Base-by-base conservation (phyloP, 2,329 filamentous ascomycete species). In the Daldinia eschscholtzii region DNA sequence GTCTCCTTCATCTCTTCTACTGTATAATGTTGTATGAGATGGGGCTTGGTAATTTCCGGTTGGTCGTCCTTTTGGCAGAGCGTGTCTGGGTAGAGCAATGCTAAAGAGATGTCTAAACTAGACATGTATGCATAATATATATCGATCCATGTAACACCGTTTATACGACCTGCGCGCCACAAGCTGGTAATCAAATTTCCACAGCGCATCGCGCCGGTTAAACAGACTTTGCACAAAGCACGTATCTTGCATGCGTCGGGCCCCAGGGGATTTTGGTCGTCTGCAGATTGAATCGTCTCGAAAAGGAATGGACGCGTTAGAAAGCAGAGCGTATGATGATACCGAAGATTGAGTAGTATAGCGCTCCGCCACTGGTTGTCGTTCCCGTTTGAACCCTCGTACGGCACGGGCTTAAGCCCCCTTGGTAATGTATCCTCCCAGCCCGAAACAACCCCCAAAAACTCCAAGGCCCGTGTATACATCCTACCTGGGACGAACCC, bases 241-340 rank as follows among this genome's bases (percentile, higher is more conserved):
- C 61, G 64, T 35, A 74, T 67, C 15, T 64, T 67, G n/a, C n/a
- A 28, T 7, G 55, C 70, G 18, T 75, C 73, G 6, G 68, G 59
- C 2, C 70, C 72, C 2, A 74, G 64, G 6, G 62, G 33, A 1
- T 55, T 9, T 2, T 57, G 66, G 18, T 56, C 64, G n/a, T 63
- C 52, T 6, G 20, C 41, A 9, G 71, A 70, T 30, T 72, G 64
- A 4, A 76, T 70, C 12, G 67, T 67, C 37, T 71, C 60, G 15
- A 75, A 68, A 18, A 77, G 65, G 64, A 78, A 78, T 4, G 76
- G 76, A 1, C 76, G 73, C 6, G 73, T 74, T 18, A 78, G 65
- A 48, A 77, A 74, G 18, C 64, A 70, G 4, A 78, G 63, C 0
- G 69, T 63, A 48, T 77, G 73, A 23, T 77, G 73, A 58, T 77